Percentiles rank a stretch among this genome's conserved stretches.
These are phyloP conservation scores for Boletus reticulatus DNA, from an alignment of 768 basidiomycete genomes.

Conservation along the genomic window DNA sequence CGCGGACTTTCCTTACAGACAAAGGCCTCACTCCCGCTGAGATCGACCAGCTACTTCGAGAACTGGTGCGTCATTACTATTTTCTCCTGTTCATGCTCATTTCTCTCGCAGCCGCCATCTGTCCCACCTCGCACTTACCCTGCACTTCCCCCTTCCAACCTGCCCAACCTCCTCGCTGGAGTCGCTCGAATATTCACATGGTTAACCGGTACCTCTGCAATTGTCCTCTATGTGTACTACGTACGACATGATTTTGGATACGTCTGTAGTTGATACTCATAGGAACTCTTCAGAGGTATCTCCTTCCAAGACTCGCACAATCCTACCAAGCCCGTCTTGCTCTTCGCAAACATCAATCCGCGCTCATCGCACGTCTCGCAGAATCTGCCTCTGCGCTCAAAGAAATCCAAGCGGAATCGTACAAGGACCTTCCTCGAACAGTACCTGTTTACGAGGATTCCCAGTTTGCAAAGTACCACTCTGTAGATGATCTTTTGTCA, in stretches of 20 bases:
- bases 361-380: slow-evolving; percentile 53
- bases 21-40: slow-evolving; percentile 68
- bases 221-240: slow-evolving; percentile 61
- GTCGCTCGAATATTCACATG: slow-evolving; percentile 59
- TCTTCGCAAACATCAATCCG: slow-evolving; percentile 57
- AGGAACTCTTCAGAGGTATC: slow-evolving; percentile 49
- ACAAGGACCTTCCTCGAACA: slow-evolving; percentile 55
- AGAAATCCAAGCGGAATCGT: slow-evolving; percentile 52
- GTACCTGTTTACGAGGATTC: slow-evolving; percentile 48
- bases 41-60: slow-evolving; percentile 55
- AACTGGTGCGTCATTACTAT: slow-evolving; percentile 42
- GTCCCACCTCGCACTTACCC: slow-evolving; percentile 77
- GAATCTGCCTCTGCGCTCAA: slow-evolving; percentile 55
- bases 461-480: slow-evolving; percentile 43
- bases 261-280: slow-evolving; percentile 3
- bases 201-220: slow-evolving; percentile 62
- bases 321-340: slow-evolving; percentile 61
- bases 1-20: slow-evolving; percentile 63
- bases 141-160: slow-evolving; percentile 61
- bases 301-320: slow-evolving; percentile 63
- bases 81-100: slow-evolving; percentile 7
- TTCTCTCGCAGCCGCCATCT: slow-evolving; percentile 35
- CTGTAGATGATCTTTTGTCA: slow-evolving; percentile 40
- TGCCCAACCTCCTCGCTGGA: slow-evolving; percentile 66
- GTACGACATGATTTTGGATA: slow-evolving; percentile 38